Conservation (phyloP, 352 stramenopile species). For the Phytophthora hybrid region DNA sequence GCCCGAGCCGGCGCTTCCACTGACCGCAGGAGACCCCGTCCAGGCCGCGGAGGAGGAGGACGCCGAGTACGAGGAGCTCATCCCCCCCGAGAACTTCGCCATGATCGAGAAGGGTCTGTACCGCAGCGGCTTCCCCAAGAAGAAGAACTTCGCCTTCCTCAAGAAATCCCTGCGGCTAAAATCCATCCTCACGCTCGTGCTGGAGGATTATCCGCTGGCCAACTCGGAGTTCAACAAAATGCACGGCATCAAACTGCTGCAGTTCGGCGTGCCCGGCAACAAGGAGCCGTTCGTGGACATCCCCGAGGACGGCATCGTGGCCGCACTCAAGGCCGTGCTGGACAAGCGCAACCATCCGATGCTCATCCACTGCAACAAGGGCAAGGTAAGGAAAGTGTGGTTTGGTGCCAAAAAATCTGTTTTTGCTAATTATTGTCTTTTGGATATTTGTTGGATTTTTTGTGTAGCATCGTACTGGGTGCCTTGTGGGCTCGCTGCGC, state of each 20-base stretch:
- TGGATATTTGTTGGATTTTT: not conserved
- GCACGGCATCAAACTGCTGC: constrained; percentile 81
- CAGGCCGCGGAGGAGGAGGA: constrained; percentile 74
- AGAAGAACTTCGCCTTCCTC: constrained; percentile 91
- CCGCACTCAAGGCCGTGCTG: constrained; percentile 77
- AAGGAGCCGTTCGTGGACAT: constrained; percentile 92
- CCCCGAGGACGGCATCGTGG: constrained; percentile 79
- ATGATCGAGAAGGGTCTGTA: constrained; percentile 91
- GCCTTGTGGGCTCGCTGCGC: constrained; percentile 77
- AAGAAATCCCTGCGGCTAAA: constrained; percentile 78
- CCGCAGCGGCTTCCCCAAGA: constrained; percentile 88
- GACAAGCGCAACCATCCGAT: constrained; percentile 89
- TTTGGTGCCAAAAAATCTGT: not conserved
- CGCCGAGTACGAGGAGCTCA: constrained; percentile 83
- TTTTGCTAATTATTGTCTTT: not conserved
- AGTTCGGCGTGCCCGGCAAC: constrained; percentile 88
- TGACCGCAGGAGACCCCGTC: constrained; percentile 30
- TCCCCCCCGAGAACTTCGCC: constrained; percentile 89
- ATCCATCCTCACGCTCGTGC: constrained; percentile 86
- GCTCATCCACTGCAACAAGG: constrained; percentile 91
- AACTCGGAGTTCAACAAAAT: constrained; percentile 86
- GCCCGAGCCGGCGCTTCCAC: constrained; percentile 17
- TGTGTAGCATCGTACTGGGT: constrained; percentile 79
- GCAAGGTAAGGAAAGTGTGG: constrained; percentile 58
- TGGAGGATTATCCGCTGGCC: constrained; percentile 88